Conservation (phyloP, 2,329 filamentous ascomycete species). For the Triangularia setosa region DNA sequence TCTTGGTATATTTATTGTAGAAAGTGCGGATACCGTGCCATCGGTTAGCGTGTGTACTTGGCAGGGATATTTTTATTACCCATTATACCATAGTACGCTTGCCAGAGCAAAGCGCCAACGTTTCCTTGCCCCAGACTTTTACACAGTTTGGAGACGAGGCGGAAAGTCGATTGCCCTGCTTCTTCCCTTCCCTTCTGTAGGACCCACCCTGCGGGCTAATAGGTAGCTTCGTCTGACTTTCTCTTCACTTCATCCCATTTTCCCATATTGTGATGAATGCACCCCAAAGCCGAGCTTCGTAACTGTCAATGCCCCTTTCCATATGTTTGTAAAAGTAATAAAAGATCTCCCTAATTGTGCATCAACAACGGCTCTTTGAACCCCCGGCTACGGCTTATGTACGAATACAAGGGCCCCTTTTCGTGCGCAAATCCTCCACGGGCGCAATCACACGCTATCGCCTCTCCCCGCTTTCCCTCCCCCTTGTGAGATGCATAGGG, state of each 20-base stretch:
- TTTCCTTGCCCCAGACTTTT: slow-evolving; percentile 3
- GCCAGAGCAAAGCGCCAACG: slow-evolving; percentile 9
- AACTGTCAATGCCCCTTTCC: background rate
- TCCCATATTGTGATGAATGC: background rate
- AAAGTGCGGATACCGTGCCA: no score
- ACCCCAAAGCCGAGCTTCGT: background rate
- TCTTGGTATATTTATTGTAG: no score
- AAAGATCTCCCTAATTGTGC: background rate
- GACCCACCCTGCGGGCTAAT: background rate
- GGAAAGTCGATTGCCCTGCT: slow-evolving; percentile 5
- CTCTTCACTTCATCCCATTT: background rate
- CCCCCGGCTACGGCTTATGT: background rate
- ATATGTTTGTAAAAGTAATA: background rate
- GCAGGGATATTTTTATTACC: no score
- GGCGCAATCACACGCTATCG: slow-evolving; percentile 29
- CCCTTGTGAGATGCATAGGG: slow-evolving; percentile 17
- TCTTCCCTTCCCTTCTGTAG: background rate
- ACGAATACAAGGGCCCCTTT: slow-evolving; percentile 10
- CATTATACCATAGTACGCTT: background rate
- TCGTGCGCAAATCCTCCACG: slow-evolving; percentile 25
- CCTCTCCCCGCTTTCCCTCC: slow-evolving; percentile 25
- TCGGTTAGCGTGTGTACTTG: no score
- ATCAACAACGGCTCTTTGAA: background rate
- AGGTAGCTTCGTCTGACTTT: slow-evolving; percentile 1
- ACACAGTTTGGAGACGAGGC: background rate